Evolutionary conservation across 2,329 filamentous ascomycete species (phyloP).

Genomic region (Claviceps sp.): DNA sequence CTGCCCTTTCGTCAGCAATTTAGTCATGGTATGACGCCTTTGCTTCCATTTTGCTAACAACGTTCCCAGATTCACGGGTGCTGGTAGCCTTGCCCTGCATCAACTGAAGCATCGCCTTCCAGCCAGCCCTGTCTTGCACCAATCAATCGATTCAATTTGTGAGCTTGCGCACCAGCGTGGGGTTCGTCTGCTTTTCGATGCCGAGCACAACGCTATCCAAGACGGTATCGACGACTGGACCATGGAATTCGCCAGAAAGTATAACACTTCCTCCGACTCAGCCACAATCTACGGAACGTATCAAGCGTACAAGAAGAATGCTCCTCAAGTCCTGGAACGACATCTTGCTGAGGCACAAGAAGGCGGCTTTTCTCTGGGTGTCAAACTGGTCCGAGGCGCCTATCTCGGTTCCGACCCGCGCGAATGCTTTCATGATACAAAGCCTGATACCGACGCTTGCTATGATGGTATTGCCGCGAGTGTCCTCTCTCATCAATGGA

Average conservation of each 20-base stretch:
- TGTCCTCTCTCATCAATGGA: constrained; percentile 45
- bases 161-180: constrained; percentile 53
- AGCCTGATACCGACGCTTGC: constrained; percentile 53
- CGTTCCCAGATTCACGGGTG: constrained; percentile 55
- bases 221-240: constrained; percentile 72
- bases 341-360: constrained; percentile 47
- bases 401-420: constrained; percentile 60
- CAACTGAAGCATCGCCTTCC: constrained; percentile 49
- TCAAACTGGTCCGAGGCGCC: constrained; percentile 65
- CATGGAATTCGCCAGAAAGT: constrained; percentile 59
- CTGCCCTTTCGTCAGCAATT: background rate
- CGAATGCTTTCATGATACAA: constrained; percentile 57
- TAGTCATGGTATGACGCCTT: background rate
- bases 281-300: constrained; percentile 72
- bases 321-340: constrained; percentile 38
- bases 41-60: background rate
- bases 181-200: constrained; percentile 69
- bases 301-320: constrained; percentile 60
- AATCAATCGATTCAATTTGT: constrained; percentile 64
- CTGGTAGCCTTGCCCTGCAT: constrained; percentile 58
- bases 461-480: constrained; percentile 61
- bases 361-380: constrained; percentile 52
- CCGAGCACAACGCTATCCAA: constrained; percentile 71
- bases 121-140: constrained; percentile 49
- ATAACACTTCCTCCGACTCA: constrained; percentile 50